Base-by-base conservation (phyloP, 306 rosid species). In the Arachis stenosperma region DNA sequence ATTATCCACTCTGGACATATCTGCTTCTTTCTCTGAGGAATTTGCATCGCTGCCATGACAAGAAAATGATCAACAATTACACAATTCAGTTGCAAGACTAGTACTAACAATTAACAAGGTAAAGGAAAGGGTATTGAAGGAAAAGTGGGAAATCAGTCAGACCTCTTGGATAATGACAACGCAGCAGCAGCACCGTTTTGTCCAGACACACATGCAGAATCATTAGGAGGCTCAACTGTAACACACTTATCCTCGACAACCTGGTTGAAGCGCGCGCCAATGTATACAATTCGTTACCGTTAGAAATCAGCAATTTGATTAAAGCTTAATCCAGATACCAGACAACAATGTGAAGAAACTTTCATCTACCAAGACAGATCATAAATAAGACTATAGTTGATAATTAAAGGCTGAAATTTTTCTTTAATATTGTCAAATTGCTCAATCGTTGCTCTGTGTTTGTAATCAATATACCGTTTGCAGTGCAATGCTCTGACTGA, bases 401-500 rank as follows among this genome's bases (percentile, higher is more conserved):
- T 53, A 66, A n/a, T 30, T 17, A 81, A 63, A 63, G 48, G 57
- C 67, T 58, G 29, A 42, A 78, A 1, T 12, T 10, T 65, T 69
- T 8, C 40, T 30, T 65, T 44, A 10, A 40, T 22, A 10, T 56
- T 6, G 9, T 36, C 70, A 44, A 12, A 37, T 40, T 70, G 42
- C 47, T 70, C 41, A 47, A 55, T 39, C 44, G 3, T 43, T 58
- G 65, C 11, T 4, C 33, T 55, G 48, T 57, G 27, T 22, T 61
- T 56, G 17, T 58, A 50, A 36, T 46, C 12, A 58, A 33, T 65
- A 41, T 64, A 91, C 99, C 98, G 81, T 81, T 71, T 72, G 81
- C 67, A 78, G 59, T 77, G 84, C 71, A 79, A 74, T 79, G 70
- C 44, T 76, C 52, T 82, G 93, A 86, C 73, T 79, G 71, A 87